phyloP scores from a whole-genome alignment of 345 rosid species.

The Clausena lansium region DNA sequence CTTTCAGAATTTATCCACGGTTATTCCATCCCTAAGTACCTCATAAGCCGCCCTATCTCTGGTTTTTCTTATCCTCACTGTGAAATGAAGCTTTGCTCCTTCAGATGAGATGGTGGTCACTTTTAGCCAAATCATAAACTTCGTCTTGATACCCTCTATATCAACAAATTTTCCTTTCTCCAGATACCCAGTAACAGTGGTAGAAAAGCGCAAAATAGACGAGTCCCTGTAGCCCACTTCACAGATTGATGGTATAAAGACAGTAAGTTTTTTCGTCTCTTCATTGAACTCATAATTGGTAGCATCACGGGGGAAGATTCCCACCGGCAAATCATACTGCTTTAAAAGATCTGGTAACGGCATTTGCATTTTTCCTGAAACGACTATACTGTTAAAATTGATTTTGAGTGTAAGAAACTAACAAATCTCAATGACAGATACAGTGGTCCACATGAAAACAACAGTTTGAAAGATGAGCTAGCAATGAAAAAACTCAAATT shows the following conservation, averaged over 20 bases:
- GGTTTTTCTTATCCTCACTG: conserved; percentile 74
- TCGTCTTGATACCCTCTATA: conserved; percentile 89
- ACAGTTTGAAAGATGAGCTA: not conserved
- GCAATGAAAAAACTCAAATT: not conserved
- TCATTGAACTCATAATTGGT: conserved; percentile 93
- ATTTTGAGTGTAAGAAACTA: not conserved
- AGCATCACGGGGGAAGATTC: conserved; percentile 93
- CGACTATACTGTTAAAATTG: not conserved
- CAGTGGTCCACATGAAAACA: not conserved
- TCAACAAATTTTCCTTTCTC: conserved; percentile 86
- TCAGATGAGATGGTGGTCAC: conserved; percentile 69
- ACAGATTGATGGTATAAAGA: conserved; percentile 69
- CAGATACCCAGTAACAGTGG: conserved; percentile 62
- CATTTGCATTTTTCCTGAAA: conserved; percentile 90
- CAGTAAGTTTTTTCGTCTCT: conserved; percentile 70
- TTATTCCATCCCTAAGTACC: conserved; percentile 68
- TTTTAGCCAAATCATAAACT: conserved; percentile 85
- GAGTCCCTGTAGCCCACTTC: conserved; percentile 94
- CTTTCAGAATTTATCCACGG: conserved; percentile 69
- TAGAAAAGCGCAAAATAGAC: conserved; percentile 70
- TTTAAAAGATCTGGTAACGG: conserved; percentile 82
- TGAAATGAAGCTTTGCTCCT: conserved; percentile 71
- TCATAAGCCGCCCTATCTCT: conserved; percentile 78
- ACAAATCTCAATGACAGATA: not conserved
- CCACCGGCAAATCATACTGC: conserved; percentile 74